phyloP scores from a whole-genome alignment of 2,329 filamentous ascomycete genomes.

The Xylariaceae sp. region DNA sequence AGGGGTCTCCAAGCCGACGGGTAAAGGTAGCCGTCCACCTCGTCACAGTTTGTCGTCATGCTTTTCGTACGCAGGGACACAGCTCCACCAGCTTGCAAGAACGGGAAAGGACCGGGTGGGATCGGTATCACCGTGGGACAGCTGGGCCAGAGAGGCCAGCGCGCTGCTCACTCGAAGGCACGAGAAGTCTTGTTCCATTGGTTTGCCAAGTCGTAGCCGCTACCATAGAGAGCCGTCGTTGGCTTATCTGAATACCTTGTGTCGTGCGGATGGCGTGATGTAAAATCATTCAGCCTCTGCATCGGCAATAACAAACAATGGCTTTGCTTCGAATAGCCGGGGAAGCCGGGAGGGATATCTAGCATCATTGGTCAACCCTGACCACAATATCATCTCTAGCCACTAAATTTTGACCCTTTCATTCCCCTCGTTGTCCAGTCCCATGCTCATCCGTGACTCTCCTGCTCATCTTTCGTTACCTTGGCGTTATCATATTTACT shows the following conservation, averaged over 20 bases:
- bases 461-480: not conserved
- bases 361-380: constrained; percentile 13
- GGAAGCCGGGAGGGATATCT: constrained; percentile 12
- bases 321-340: constrained; percentile 7
- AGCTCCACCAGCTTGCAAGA: constrained; percentile 2
- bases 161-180: constrained; percentile 3
- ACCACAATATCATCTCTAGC: constrained; percentile 9
- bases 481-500: not conserved
- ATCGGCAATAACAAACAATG: constrained; percentile 7
- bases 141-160: not conserved
- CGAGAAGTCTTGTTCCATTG: constrained; percentile 11
- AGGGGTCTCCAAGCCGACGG: not conserved
- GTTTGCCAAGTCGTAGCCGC: constrained; percentile 5
- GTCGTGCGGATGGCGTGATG: constrained; percentile 9
- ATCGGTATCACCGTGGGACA: constrained; percentile 5
- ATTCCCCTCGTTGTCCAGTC: constrained; percentile 6
- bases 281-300: constrained; percentile 6
- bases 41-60: constrained; percentile 6
- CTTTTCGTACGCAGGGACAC: constrained; percentile 3
- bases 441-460: constrained; percentile 2
- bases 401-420: constrained; percentile 8
- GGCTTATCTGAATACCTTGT: constrained; percentile 12
- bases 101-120: not conserved
- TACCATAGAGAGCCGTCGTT: constrained; percentile 6
- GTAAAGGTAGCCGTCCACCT: constrained; percentile 2